Percentiles rank a stretch among this genome's conserved stretches.
Conservation (phyloP, 768 basidiomycete genomes). For the Botryobasidium botryosum region DNA sequence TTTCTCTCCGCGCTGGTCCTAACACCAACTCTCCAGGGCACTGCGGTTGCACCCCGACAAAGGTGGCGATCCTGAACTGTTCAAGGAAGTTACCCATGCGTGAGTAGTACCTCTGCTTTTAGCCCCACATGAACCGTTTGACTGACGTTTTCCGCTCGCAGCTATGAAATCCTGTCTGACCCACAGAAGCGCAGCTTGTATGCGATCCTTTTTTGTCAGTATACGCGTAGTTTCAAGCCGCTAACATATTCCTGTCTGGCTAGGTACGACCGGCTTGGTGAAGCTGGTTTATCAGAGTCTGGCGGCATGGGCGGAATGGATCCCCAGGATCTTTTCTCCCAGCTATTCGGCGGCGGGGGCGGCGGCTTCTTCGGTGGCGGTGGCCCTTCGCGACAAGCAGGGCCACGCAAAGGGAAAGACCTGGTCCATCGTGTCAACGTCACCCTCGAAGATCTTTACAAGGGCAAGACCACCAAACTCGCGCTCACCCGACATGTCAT, state of each 20-base stretch:
- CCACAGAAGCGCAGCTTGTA: conserved; percentile 49
- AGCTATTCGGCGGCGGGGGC: conserved; percentile 65
- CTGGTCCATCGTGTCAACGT: conserved; percentile 93
- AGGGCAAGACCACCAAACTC: conserved; percentile 96
- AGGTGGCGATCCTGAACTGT: conserved; percentile 88
- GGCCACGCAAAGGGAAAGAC: conserved; percentile 90
- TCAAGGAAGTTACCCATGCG: conserved; percentile 96
- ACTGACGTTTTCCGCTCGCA: conserved; percentile 21
- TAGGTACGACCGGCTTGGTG: conserved; percentile 79
- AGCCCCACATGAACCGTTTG: conserved; percentile 10
- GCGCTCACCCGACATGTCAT: conserved; percentile 90
- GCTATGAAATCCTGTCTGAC: conserved; percentile 89
- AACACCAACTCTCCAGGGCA: conserved; percentile 32
- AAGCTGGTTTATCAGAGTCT: conserved; percentile 73
- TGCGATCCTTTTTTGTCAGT: conserved; percentile 1
- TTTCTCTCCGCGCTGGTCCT: conserved; percentile 5
- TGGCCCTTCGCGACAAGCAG: conserved; percentile 36
- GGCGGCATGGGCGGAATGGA: conserved; percentile 95
- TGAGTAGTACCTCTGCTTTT: conserved; percentile 28
- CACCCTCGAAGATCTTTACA: conserved; percentile 96
- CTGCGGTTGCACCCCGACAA: conserved; percentile 81
- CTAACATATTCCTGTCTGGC: no score
- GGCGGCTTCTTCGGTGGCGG: conserved; percentile 33
- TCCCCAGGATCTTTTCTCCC: conserved; percentile 96
- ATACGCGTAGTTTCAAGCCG: no score